Conservation (phyloP, 176 grass and related monocot genomes). For the Neostapfia colusana region DNA sequence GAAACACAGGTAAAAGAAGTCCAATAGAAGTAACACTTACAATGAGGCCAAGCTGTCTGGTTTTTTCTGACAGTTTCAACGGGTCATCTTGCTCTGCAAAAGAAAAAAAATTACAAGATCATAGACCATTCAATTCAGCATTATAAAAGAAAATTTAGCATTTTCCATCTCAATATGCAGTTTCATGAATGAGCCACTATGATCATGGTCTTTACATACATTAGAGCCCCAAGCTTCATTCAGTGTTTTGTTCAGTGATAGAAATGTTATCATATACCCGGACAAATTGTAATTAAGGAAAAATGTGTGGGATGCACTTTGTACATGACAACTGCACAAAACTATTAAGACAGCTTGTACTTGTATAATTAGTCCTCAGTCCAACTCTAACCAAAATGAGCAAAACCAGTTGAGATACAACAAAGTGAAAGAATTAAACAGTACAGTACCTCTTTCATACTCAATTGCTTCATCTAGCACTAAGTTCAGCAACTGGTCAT, state of each 20-base stretch:
- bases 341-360: neutral
- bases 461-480: conserved; percentile 89
- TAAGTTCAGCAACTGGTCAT: conserved; percentile 83
- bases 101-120: neutral
- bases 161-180: neutral
- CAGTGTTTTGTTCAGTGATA: neutral
- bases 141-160: neutral
- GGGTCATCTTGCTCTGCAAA: conserved; percentile 74
- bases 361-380: neutral
- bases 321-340: conserved; percentile 1
- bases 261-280: neutral
- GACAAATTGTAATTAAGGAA: neutral
- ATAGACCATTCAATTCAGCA: neutral
- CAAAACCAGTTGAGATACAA: neutral
- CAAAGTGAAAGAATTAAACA: neutral
- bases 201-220: neutral
- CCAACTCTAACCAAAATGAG: neutral
- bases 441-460: conserved; percentile 64
- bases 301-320: neutral
- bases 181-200: neutral
- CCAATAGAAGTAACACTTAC: conserved; percentile 44
- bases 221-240: neutral
- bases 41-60: conserved; percentile 79
- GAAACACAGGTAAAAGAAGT: neutral
- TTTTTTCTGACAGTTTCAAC: conserved; percentile 69